Evolutionary conservation across 2,329 filamentous ascomycete genomes (phyloP).

Genomic region (Claviceps pusilla): DNA sequence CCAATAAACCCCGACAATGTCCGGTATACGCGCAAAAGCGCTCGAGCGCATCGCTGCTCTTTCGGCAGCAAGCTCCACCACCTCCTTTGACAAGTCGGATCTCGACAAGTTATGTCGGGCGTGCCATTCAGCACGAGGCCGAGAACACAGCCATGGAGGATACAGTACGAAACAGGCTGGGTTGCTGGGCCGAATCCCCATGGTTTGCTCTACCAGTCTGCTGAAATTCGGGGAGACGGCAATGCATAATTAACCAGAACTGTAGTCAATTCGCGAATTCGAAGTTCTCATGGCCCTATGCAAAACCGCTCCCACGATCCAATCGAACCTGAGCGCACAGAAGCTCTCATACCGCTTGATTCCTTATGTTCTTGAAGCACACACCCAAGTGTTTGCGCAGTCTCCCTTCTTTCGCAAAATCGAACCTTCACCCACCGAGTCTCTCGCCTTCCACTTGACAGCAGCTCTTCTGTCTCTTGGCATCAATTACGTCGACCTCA

Average conservation of each 20-base stretch:
- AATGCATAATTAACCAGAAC: slow-evolving; percentile 8
- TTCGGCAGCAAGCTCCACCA: slow-evolving; percentile 38
- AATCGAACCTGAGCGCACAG: slow-evolving; percentile 56
- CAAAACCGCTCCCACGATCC: slow-evolving; percentile 67
- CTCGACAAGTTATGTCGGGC: slow-evolving; percentile 47
- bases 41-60: slow-evolving; percentile 51
- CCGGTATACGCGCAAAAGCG: slow-evolving; percentile 45
- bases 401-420: slow-evolving; percentile 74
- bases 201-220: slow-evolving; percentile 30
- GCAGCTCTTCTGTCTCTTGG: slow-evolving; percentile 71
- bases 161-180: slow-evolving; percentile 20
- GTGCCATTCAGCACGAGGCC: slow-evolving; percentile 30
- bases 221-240: neutral
- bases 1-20: slow-evolving; percentile 26
- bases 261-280: slow-evolving; percentile 71
- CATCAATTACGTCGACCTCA: slow-evolving; percentile 53
- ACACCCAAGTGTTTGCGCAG: slow-evolving; percentile 59
- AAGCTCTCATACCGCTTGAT: slow-evolving; percentile 65
- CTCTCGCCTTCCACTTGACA: slow-evolving; percentile 63
- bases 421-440: slow-evolving; percentile 79
- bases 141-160: slow-evolving; percentile 34
- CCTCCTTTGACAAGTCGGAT: slow-evolving; percentile 46
- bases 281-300: slow-evolving; percentile 85
- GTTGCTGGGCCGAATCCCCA: slow-evolving; percentile 40
- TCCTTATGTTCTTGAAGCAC: slow-evolving; percentile 74